Base-by-base conservation (phyloP, 768 basidiomycete genomes). In the Leccinellum luteum region DNA sequence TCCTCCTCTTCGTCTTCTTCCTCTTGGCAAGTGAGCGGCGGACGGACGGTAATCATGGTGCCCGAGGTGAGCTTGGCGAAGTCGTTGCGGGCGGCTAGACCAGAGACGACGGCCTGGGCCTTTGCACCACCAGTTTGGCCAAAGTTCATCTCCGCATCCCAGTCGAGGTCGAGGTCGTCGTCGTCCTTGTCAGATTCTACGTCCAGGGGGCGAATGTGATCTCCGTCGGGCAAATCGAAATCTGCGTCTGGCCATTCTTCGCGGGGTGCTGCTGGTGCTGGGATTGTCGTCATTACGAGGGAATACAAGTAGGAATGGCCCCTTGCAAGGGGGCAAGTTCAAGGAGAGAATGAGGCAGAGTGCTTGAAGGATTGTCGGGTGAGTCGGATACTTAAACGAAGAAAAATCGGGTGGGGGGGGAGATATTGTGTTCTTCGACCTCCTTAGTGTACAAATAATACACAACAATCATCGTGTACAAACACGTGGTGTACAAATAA, bases 221-320 rank as follows among this genome's bases (percentile, higher is more conserved):
- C 82, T 44, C 83, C 90, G 49, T 93, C 91, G 54, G 88, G 86
- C 21, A 93, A 76, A 69, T 92, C 91, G 69, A 93, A 92, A 74
- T 93, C 91, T 60, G 88, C 87, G 72, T 93, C 91, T 45, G 83
- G 80, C 90, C 91, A 93, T 76, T 92, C 89, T 74, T 93, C 90
- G 60, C 82, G 81, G 55, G 76, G 73, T 60, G 80, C 75, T 48
- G 81, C 74, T 13, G 85, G 86, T 6, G 86, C 82, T 35, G 82
- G 83, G 41, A 85, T 76, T 51, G 86, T 75, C 55, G 78, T 71
- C 87, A 90, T 90, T 66, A 68, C 52, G 63, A 63, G 48, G 14
- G 62, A 58, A 56, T 63, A 56, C 54, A 55, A 58, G 57, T 69
- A 66, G 52, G 52, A 48, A 60, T 56, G 62, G 56, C 63, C 60